Evolutionary conservation across 441 rosid genomes (phyloP).

Genomic region (Erysimum cheiri): DNA sequence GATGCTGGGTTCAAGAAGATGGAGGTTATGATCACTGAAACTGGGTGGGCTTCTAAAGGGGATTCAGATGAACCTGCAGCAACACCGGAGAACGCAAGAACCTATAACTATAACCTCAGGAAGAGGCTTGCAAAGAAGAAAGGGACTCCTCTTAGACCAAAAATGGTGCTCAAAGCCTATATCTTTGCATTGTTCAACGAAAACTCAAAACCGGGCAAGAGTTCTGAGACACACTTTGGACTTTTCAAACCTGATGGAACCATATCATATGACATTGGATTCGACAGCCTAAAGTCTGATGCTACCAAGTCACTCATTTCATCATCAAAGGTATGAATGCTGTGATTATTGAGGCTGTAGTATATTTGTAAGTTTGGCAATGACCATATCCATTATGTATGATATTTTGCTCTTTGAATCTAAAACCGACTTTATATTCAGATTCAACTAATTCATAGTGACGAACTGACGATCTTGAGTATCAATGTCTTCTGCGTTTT

Average conservation of each 20-base stretch:
- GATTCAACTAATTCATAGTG: slow-evolving; percentile 6
- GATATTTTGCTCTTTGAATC: background rate
- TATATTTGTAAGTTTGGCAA: background rate
- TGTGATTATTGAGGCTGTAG: background rate
- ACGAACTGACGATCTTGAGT: background rate
- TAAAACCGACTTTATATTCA: slow-evolving; percentile 2
- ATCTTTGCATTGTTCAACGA: slow-evolving; percentile 89
- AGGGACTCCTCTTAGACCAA: slow-evolving; percentile 92
- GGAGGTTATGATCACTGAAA: slow-evolving; percentile 92
- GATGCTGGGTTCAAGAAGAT: slow-evolving; percentile 79
- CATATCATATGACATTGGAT: slow-evolving; percentile 82
- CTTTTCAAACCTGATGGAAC: slow-evolving; percentile 91
- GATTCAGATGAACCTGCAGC: slow-evolving; percentile 87
- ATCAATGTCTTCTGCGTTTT: slow-evolving; percentile 8
- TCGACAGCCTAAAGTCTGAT: slow-evolving; percentile 70
- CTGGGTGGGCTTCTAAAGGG: slow-evolving; percentile 97
- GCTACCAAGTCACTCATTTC: slow-evolving; percentile 53
- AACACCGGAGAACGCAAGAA: slow-evolving; percentile 75
- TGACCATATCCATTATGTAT: slow-evolving; percentile 17
- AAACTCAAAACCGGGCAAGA: slow-evolving; percentile 73
- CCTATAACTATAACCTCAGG: slow-evolving; percentile 83
- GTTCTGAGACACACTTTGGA: slow-evolving; percentile 92
- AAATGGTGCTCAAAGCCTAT: slow-evolving; percentile 68
- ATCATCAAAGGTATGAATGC: slow-evolving; percentile 69
- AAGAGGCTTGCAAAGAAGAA: slow-evolving; percentile 94